A percentile compares a stretch with the other conserved stretches of the same genome.
Evolutionary conservation across 257 asterid genomes (phyloP).

Genomic region (Nicotiana benthamiana): DNA sequence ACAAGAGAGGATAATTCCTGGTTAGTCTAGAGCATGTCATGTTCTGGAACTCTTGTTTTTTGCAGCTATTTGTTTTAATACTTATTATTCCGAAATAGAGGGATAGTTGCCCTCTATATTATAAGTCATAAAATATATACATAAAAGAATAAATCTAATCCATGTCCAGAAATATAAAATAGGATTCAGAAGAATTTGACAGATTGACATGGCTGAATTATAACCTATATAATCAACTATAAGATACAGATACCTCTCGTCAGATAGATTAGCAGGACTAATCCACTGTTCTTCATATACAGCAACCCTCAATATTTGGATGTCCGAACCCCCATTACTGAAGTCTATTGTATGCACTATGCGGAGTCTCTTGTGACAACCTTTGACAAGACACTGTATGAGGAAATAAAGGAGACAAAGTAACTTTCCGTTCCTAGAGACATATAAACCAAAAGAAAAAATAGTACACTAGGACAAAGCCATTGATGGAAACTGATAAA

Average conservation of each 20-base stretch:
- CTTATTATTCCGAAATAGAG: neutral
- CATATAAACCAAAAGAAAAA: neutral
- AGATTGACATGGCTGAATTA: neutral
- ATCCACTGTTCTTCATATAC: constrained; percentile 96
- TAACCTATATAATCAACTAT: neutral
- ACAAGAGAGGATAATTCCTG: no score
- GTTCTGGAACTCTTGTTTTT: no score
- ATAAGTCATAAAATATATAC: neutral
- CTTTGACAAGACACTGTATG: constrained; percentile 86
- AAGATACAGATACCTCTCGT: constrained; percentile 43
- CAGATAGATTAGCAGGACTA: constrained; percentile 71
- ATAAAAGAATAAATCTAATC: neutral
- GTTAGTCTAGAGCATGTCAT: no score
- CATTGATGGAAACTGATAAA: neutral
- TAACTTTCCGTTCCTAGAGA: neutral
- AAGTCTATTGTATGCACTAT: constrained; percentile 93
- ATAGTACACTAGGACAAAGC: neutral
- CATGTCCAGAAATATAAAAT: no score
- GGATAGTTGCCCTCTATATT: neutral
- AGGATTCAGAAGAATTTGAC: neutral
- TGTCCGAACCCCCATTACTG: constrained; percentile 83
- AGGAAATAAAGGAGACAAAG: neutral
- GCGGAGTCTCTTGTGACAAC: constrained; percentile 94
- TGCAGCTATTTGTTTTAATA: neutral
- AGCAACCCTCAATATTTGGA: constrained; percentile 91